Conservation (phyloP, 371 early-diverging fungal genomes). For the Synchytrium microbalum region DNA sequence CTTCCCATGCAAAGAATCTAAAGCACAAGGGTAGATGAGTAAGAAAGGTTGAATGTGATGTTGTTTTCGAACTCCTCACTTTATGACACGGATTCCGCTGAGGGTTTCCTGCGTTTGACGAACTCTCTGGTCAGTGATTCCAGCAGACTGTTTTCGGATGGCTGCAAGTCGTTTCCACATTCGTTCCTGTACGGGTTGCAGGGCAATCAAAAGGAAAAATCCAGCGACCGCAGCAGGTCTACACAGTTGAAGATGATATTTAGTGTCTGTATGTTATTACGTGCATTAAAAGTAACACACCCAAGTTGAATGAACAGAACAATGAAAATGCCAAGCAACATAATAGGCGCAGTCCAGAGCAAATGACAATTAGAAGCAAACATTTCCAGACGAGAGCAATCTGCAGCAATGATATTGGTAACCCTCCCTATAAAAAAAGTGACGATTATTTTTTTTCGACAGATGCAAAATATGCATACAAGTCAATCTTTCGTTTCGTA, state of each 20-base stretch:
- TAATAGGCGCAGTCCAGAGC: slow-evolving; percentile 34
- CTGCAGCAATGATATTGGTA: slow-evolving; percentile 82
- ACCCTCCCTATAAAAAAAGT: slow-evolving; percentile 67
- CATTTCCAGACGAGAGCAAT: slow-evolving; percentile 54
- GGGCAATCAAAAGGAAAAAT: slow-evolving; percentile 25
- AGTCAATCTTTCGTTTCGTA: too few relatives aligned
- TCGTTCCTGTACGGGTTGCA: slow-evolving; percentile 23
- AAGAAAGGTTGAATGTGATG: too few relatives aligned
- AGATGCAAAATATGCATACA: too few relatives aligned
- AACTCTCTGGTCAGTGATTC: slow-evolving; percentile 35
- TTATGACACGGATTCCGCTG: slow-evolving; percentile 43
- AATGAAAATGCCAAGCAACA: slow-evolving; percentile 23
- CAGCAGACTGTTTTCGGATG: slow-evolving; percentile 29
- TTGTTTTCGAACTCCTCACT: too few relatives aligned
- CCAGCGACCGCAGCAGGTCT: slow-evolving; percentile 34
- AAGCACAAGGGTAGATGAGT: too few relatives aligned
- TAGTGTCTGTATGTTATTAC: neutral
- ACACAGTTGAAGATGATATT: slow-evolving; percentile 1
- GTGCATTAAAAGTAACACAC: slow-evolving; percentile 4
- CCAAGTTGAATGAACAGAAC: slow-evolving; percentile 19
- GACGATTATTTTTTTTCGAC: too few relatives aligned
- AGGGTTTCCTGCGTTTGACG: slow-evolving; percentile 26
- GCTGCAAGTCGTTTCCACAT: slow-evolving; percentile 15
- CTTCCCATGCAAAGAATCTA: slow-evolving; percentile 45
- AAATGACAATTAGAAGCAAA: slow-evolving; percentile 25